These are phyloP conservation scores for Moniliophthora roreri DNA, from an alignment of 1,284 basidiomycete genomes.

Conservation along the genomic window DNA sequence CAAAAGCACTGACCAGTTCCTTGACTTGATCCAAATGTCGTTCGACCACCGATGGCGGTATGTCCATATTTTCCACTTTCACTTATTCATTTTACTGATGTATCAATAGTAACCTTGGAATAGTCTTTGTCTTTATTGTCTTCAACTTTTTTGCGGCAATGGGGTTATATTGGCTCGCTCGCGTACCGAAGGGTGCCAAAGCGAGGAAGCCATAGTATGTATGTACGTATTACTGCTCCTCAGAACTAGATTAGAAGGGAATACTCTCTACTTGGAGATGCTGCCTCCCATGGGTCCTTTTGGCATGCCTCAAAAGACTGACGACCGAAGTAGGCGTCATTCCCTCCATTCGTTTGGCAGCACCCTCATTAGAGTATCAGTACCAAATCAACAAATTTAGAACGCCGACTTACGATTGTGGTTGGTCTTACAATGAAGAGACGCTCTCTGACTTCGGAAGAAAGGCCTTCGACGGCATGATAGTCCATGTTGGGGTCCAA, in stretches of 20 bases:
- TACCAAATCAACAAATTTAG: not conserved
- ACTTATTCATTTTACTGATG: too few relatives aligned
- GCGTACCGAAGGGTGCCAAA: too few relatives aligned
- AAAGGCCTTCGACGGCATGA: slow-evolving; percentile 62
- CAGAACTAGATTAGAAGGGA: too few relatives aligned
- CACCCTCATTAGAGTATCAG: slow-evolving; percentile 49
- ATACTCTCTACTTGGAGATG: not conserved
- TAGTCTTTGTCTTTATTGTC: too few relatives aligned
- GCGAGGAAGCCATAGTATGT: too few relatives aligned
- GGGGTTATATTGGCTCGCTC: too few relatives aligned
- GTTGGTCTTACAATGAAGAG: slow-evolving; percentile 60
- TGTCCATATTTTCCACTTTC: too few relatives aligned
- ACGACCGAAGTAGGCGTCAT: slow-evolving; percentile 78
- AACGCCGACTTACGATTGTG: slow-evolving; percentile 57
- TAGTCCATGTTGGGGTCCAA: slow-evolving; percentile 78
- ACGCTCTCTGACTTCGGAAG: slow-evolving; percentile 74
- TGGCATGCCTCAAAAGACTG: slow-evolving; percentile 63
- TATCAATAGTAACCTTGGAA: too few relatives aligned
- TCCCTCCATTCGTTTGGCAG: slow-evolving; percentile 84
- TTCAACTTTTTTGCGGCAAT: too few relatives aligned
- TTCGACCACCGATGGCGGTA: slow-evolving; percentile 56
- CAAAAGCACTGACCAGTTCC: slow-evolving; percentile 54
- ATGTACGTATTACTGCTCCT: too few relatives aligned
- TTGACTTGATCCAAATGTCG: slow-evolving; percentile 26
- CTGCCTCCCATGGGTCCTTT: slow-evolving; percentile 32